A percentile compares a stretch with the other conserved stretches of the same genome.
These are phyloP conservation scores for Pelargonium australe DNA, from an alignment of 441 rosid species.

Conservation along the genomic window DNA sequence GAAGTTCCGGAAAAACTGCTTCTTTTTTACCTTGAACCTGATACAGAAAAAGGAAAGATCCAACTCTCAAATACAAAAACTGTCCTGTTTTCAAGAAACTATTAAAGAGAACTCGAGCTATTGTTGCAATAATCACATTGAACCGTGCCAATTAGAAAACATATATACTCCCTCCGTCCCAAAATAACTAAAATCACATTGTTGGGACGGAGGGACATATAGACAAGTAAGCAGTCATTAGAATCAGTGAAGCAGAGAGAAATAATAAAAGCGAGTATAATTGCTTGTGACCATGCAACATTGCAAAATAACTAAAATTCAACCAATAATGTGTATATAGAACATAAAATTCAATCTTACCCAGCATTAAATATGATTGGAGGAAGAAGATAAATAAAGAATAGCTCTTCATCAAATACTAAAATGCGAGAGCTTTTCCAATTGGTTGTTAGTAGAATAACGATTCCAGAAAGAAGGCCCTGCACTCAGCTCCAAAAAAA, in stretches of 20 bases:
- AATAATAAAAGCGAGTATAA: too few relatives aligned
- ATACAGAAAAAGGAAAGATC: conserved; percentile 8
- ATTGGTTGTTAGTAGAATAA: conserved; percentile 23
- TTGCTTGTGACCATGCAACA: too few relatives aligned
- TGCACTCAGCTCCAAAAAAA: conserved; percentile 18
- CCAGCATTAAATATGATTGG: conserved; percentile 35
- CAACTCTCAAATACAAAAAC: neutral
- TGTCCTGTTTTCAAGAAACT: neutral
- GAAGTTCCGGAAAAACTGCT: conserved; percentile 51
- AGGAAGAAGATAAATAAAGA: conserved; percentile 33
- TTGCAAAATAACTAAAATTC: neutral
- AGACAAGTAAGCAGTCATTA: too few relatives aligned
- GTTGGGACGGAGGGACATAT: too few relatives aligned
- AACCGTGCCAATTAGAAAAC: too few relatives aligned
- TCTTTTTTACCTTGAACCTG: conserved; percentile 64
- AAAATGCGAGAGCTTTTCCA: conserved; percentile 24
- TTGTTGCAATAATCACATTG: neutral
- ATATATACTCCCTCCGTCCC: too few relatives aligned
- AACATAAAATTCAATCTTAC: conserved; percentile 10
- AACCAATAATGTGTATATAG: neutral
- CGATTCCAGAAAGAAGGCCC: conserved; percentile 31
- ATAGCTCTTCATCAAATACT: conserved; percentile 26
- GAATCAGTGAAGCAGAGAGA: too few relatives aligned
- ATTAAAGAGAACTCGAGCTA: neutral
- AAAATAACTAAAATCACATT: too few relatives aligned